Evolutionary conservation across 2,329 filamentous ascomycete genomes (phyloP).

Genomic region (Pyrenochaeta sp.): DNA sequence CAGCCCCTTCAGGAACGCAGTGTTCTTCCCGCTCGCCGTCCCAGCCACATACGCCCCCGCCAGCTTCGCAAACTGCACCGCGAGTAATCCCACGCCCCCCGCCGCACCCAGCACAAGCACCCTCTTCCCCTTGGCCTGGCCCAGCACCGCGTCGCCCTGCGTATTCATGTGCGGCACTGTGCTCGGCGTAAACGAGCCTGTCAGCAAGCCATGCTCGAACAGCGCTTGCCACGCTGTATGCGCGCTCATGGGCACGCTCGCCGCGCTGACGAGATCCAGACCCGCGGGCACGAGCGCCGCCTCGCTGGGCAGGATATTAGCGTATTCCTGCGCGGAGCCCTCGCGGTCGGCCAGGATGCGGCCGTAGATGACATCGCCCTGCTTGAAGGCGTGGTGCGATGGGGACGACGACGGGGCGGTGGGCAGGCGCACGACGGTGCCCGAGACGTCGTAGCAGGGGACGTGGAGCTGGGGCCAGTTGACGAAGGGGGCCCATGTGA

Average conservation of each 20-base stretch:
- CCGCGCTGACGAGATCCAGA: slow-evolving; percentile 45
- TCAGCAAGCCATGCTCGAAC: slow-evolving; percentile 41
- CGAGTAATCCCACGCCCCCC: slow-evolving; percentile 54
- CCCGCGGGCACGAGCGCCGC: slow-evolving; percentile 46
- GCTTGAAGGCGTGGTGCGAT: slow-evolving; percentile 38
- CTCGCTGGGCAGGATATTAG: slow-evolving; percentile 44
- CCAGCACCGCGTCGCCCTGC: slow-evolving; percentile 10
- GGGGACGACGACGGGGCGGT: slow-evolving; percentile 21
- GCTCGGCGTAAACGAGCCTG: slow-evolving; percentile 10
- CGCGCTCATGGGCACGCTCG: slow-evolving; percentile 51
- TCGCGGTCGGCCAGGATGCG: slow-evolving; percentile 40
- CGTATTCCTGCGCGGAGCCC: slow-evolving; percentile 50
- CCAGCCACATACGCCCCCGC: slow-evolving; percentile 51
- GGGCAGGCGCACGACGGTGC: slow-evolving; percentile 49
- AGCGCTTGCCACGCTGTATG: slow-evolving; percentile 56
- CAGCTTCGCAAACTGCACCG: slow-evolving; percentile 52
- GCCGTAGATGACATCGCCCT: slow-evolving; percentile 37
- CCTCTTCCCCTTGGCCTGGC: slow-evolving; percentile 37
- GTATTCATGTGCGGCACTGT: slow-evolving; percentile 12
- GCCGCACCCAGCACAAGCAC: slow-evolving; percentile 53
- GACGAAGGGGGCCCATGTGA: slow-evolving; percentile 47
- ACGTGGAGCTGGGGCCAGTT: slow-evolving; percentile 38
- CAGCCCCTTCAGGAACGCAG: slow-evolving; percentile 46
- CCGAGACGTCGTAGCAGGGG: slow-evolving; percentile 55
- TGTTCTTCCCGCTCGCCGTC: slow-evolving; percentile 48